These are phyloP conservation scores for Leccinum variicolor DNA, from an alignment of 768 basidiomycete species.

Conservation along the genomic window DNA sequence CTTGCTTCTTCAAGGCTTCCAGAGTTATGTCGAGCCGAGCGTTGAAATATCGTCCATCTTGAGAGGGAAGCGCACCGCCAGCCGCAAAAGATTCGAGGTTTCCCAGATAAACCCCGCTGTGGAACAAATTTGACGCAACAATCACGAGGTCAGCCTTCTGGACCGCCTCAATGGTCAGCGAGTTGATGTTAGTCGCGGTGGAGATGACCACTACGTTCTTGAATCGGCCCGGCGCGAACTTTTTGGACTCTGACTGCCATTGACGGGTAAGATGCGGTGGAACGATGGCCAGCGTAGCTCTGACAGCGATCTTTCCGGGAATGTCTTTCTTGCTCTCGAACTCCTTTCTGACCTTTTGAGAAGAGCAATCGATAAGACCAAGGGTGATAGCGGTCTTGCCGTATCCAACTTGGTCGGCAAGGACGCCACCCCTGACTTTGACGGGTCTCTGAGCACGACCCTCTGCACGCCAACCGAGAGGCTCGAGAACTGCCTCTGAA, in stretches of 20 bases:
- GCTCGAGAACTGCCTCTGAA: slow-evolving; percentile 81
- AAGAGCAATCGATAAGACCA: slow-evolving; percentile 77
- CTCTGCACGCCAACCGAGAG: slow-evolving; percentile 93
- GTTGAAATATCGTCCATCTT: slow-evolving; percentile 87
- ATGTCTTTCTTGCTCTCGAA: slow-evolving; percentile 47
- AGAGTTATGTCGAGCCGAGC: slow-evolving; percentile 69
- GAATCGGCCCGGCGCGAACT: slow-evolving; percentile 57
- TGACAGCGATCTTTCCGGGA: slow-evolving; percentile 67
- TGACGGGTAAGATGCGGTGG: slow-evolving; percentile 89
- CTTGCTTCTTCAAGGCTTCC: slow-evolving; percentile 57
- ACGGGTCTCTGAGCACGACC: slow-evolving; percentile 80
- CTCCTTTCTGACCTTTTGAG: slow-evolving; percentile 53
- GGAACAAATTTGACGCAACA: slow-evolving; percentile 84
- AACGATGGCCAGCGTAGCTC: slow-evolving; percentile 81
- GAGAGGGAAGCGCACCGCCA: slow-evolving; percentile 64
- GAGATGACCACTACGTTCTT: slow-evolving; percentile 60
- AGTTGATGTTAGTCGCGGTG: slow-evolving; percentile 68
- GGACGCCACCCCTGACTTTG: slow-evolving; percentile 79
- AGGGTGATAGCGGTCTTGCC: slow-evolving; percentile 96
- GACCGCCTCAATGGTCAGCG: slow-evolving; percentile 66
- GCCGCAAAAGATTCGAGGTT: slow-evolving; percentile 71
- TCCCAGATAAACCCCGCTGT: slow-evolving; percentile 69
- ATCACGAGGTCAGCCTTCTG: slow-evolving; percentile 84
- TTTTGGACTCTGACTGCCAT: slow-evolving; percentile 83
- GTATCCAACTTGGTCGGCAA: slow-evolving; percentile 96